Percentiles rank a stretch among this genome's conserved stretches.
Conservation (phyloP, 176 grass and related monocot species). For the Hyparrhenia diplandra region DNA sequence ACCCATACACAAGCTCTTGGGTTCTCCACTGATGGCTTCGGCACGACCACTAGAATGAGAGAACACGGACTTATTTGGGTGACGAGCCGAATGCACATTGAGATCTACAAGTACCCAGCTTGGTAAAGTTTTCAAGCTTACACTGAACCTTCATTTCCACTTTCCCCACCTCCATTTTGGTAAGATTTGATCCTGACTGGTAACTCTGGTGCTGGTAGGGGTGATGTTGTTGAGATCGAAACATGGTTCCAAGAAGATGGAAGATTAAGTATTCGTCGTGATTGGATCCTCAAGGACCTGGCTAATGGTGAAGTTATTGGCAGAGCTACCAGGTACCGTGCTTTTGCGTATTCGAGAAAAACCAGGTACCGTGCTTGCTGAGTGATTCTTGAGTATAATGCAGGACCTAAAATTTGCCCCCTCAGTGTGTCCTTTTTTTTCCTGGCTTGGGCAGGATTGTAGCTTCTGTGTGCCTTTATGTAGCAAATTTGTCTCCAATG, state of each 20-base stretch:
- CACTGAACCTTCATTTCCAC: neutral
- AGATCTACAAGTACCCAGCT: conserved; percentile 92
- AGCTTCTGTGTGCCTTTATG: no score
- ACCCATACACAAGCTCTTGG: conserved; percentile 91
- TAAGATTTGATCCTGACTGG: conserved; percentile 8
- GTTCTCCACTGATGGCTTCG: conserved; percentile 94
- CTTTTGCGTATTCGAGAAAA: no score
- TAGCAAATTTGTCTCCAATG: no score
- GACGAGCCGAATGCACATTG: conserved; percentile 93
- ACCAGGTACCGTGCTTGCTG: no score
- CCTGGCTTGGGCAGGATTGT: no score
- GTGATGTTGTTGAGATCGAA: conserved; percentile 96
- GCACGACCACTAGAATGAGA: conserved; percentile 84
- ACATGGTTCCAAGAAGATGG: conserved; percentile 98
- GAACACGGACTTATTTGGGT: conserved; percentile 96
- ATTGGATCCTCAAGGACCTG: conserved; percentile 95
- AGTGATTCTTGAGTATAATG: neutral
- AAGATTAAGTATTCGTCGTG: conserved; percentile 80
- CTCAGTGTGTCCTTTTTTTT: neutral
- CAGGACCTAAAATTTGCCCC: neutral
- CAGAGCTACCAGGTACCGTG: conserved; percentile 99
- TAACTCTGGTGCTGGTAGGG: conserved; percentile 50
- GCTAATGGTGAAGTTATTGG: conserved; percentile 94
- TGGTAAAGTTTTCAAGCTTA: conserved; percentile 53
- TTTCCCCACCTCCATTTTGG: neutral